phyloP scores from a whole-genome alignment of 2,329 filamentous ascomycete genomes.

The Ascochyta clinopodiicola region DNA sequence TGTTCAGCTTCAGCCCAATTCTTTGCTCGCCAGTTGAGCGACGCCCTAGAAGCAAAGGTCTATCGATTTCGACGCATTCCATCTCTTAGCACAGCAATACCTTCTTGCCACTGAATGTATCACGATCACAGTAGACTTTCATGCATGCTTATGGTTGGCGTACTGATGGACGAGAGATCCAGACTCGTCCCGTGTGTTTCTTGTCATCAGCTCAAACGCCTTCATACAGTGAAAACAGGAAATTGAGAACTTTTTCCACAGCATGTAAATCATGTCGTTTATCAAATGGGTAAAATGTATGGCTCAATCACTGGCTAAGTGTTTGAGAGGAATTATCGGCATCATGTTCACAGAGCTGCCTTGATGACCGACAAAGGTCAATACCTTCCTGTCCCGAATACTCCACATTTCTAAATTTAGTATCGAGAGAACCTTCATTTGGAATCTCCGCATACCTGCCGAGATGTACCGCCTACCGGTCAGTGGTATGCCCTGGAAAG shows the following conservation, averaged over 20 bases:
- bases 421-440: neutral
- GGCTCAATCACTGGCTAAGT: neutral
- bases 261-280: neutral
- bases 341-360: neutral
- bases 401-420: neutral
- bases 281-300: too few species aligned
- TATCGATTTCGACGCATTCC: neutral
- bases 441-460: neutral
- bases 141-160: neutral
- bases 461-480: neutral
- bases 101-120: neutral
- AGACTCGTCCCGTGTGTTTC: neutral
- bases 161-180: neutral
- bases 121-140: neutral
- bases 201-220: neutral
- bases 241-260: neutral
- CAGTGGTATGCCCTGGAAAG: neutral
- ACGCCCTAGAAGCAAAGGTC: neutral
- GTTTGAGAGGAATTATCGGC: neutral
- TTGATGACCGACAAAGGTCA: neutral
- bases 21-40: neutral
- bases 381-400: neutral
- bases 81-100: neutral
- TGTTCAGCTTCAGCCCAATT: neutral
- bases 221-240: neutral